Percentiles rank a stretch among this genome's conserved stretches.
These are phyloP conservation scores for Discostella stelligeroides DNA, from an alignment of 108 stramenopile species.

Conservation along the genomic window DNA sequence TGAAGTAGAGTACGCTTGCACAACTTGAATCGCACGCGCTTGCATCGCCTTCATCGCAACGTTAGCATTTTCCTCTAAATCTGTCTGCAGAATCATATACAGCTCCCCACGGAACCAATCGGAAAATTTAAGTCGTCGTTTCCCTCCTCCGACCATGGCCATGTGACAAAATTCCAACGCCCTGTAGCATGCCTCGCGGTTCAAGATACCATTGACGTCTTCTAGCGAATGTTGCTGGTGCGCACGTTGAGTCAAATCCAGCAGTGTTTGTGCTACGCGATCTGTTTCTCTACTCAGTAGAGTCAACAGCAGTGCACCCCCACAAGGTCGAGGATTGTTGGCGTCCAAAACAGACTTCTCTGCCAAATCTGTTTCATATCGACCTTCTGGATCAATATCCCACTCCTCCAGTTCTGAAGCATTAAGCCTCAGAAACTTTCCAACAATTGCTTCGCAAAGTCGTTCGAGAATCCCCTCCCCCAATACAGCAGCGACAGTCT, in stretches of 20 bases:
- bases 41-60: constrained; percentile 38
- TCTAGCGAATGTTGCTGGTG: constrained; percentile 22
- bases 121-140: constrained; percentile 25
- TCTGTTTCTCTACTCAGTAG: constrained; percentile 32
- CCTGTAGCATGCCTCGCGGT: constrained; percentile 39
- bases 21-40: constrained; percentile 33
- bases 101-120: constrained; percentile 34
- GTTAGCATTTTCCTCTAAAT: constrained; percentile 17
- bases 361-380: constrained; percentile 39
- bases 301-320: constrained; percentile 21
- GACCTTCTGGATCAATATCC: constrained; percentile 36
- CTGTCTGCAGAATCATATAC: constrained; percentile 18
- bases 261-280: constrained; percentile 21
- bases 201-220: constrained; percentile 21
- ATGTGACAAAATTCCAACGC: constrained; percentile 29
- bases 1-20: constrained; percentile 27
- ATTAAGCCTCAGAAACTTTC: constrained; percentile 31
- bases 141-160: constrained; percentile 23
- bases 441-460: constrained; percentile 27
- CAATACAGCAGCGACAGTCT: constrained; percentile 20
- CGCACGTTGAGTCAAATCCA: constrained; percentile 20
- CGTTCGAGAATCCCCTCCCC: constrained; percentile 31
- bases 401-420: constrained; percentile 39
- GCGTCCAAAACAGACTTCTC: constrained; percentile 17
- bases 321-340: constrained; percentile 34